Conservation (phyloP, 2,329 filamentous ascomycete genomes). For the Sporothrix mexicana region DNA sequence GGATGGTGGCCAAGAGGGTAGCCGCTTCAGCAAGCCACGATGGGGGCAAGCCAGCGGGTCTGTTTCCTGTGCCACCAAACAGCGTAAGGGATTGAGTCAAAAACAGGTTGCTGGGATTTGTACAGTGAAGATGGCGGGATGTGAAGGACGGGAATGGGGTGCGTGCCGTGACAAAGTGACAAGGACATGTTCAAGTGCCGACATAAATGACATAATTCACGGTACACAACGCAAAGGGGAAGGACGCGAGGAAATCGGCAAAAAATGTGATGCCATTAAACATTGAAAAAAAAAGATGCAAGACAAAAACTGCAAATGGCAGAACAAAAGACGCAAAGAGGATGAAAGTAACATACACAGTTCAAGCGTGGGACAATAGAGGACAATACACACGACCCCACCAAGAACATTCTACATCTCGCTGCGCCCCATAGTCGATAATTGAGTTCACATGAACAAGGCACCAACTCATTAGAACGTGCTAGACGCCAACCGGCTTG, state of each 20-base stretch:
- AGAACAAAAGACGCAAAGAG: not conserved
- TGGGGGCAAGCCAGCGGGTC: not conserved
- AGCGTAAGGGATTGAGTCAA: not conserved
- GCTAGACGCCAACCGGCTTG: constrained; percentile 89
- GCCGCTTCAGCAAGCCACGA: too few relatives aligned
- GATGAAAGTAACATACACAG: constrained; percentile 4
- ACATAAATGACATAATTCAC: not conserved
- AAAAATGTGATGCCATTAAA: constrained; percentile 5
- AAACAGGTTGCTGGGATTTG: constrained; percentile 14
- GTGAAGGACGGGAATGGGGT: not conserved
- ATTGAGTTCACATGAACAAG: too few relatives aligned
- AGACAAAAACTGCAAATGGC: not conserved
- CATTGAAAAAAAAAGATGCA: not conserved
- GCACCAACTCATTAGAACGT: constrained; percentile 70
- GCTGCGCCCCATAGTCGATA: not conserved
- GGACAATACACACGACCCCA: not conserved
- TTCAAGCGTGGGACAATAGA: not conserved
- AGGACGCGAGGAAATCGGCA: not conserved
- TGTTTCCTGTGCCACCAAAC: constrained; percentile 15
- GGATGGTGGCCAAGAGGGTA: not conserved
- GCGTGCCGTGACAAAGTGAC: constrained; percentile 15
- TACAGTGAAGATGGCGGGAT: not conserved
- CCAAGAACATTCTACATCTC: not conserved
- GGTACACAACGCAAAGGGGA: not conserved
- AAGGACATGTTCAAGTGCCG: too few relatives aligned